phyloP scores from a whole-genome alignment of 1,284 basidiomycete genomes.

The Cryptococcus amylolentus region DNA sequence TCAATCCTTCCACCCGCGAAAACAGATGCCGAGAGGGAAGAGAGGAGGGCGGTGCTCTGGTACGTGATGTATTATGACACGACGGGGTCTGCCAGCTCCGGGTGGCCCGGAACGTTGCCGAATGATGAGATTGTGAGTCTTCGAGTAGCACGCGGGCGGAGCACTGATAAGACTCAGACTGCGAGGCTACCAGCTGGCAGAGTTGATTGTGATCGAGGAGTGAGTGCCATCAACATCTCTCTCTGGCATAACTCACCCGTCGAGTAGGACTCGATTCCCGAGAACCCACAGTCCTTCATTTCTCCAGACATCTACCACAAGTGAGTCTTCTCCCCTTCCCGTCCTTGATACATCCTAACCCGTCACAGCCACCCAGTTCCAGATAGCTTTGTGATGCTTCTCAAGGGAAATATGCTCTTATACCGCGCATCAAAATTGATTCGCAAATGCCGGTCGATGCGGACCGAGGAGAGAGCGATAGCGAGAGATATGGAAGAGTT shows the following conservation, averaged over 20 bases:
- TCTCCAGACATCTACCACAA: slow-evolving; percentile 32
- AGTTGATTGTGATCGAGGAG: slow-evolving; percentile 25
- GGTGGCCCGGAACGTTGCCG: slow-evolving; percentile 28
- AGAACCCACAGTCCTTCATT: slow-evolving; percentile 34
- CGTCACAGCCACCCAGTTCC: slow-evolving; percentile 32
- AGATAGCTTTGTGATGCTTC: slow-evolving; percentile 33
- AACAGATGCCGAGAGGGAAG: slow-evolving; percentile 36
- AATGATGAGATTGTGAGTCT: slow-evolving; percentile 38
- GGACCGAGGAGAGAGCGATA: slow-evolving; percentile 3
- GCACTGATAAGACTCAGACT: slow-evolving; percentile 8
- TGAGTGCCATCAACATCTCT: background rate
- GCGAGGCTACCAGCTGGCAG: slow-evolving; percentile 24
- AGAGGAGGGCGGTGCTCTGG: slow-evolving; percentile 28
- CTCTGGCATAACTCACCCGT: background rate
- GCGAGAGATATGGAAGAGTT: slow-evolving; percentile 21
- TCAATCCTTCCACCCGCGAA: slow-evolving; percentile 22
- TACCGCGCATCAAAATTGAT: slow-evolving; percentile 27
- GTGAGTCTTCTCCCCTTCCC: slow-evolving; percentile 12
- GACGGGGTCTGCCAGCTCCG: slow-evolving; percentile 20
- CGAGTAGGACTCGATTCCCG: slow-evolving; percentile 18
- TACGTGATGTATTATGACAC: slow-evolving; percentile 21
- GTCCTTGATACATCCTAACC: slow-evolving; percentile 1
- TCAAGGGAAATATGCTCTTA: slow-evolving; percentile 34
- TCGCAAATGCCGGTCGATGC: slow-evolving; percentile 14
- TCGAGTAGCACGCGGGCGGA: background rate